Base-by-base conservation (phyloP, 1,139 yeast genomes). In the Kazachstania sp. region DNA sequence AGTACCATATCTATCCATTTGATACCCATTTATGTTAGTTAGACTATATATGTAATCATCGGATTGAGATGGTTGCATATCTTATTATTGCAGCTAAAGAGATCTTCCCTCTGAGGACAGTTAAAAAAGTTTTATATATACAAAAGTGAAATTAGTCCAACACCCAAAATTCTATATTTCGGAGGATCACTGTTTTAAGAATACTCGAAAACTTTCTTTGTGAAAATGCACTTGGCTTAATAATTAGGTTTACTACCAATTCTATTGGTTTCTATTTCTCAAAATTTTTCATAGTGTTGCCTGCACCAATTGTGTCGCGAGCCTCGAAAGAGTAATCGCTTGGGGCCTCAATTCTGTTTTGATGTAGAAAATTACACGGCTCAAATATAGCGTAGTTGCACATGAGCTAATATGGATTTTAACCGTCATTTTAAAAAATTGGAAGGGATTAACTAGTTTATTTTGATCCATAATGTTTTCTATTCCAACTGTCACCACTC, bases 11-110 rank as follows among this genome's bases (percentile, higher is more conserved):
- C 30, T 6, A 44, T 46, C 13, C 40, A 41, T 18, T 36, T 38
- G 4, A 41, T 16, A n/a, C 26, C 20, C 34, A 8, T 49, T 41
- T 16, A 46, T 39, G 36, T 46, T 45, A 5, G 43, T 31, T 2
- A 46, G 26, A 26, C 45, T 43, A 38, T 47, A 49, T 23, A 51
- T 41, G 26, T 52, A 46, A 31, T 43, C 40, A 15, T 57, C 54
- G 30, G 48, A 48, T n/a, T 51, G 49, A 20, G 50, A 39, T 37
- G 49, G 32, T 28, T 37, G 5, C 48, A 48, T 45, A 36, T 19
- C 15, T n/a, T 36, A 8, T 36, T 11, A 5, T n/a, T 7, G 8
- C 18, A 9, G 9, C 19, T 15, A 6, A 23, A 23, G 28, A 9
- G 8, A 9, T 4, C 5, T 23, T 23, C 8, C 8, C 6, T 23